phyloP scores from a whole-genome alignment of 2,329 filamentous ascomycete species.

The Trichoderma sp. region DNA sequence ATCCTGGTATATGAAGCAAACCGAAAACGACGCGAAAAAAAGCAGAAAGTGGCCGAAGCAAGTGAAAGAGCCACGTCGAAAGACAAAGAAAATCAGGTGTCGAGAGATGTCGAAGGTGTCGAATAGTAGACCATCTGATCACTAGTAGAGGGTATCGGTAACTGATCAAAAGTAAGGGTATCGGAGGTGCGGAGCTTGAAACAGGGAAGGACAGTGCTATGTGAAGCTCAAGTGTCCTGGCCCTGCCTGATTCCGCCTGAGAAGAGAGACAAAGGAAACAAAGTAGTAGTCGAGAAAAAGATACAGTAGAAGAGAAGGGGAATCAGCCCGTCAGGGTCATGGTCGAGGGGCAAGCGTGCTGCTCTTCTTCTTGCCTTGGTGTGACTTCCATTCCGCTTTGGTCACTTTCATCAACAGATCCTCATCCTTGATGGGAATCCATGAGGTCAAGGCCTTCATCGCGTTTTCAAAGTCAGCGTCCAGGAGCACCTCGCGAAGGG shows the following conservation, averaged over 20 bases:
- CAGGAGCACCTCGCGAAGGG: constrained; percentile 81
- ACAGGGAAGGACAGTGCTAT: neutral
- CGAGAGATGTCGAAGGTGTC: neutral
- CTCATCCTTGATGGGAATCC: constrained; percentile 91
- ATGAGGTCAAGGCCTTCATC: constrained; percentile 95
- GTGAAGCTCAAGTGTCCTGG: neutral
- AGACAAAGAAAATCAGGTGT: constrained; percentile 24
- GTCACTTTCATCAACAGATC: constrained; percentile 90
- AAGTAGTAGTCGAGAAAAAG: constrained; percentile 9
- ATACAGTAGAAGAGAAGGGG: constrained; percentile 1
- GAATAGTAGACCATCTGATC: constrained; percentile 12
- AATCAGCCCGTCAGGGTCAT: constrained; percentile 31
- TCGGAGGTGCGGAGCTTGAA: constrained; percentile 10
- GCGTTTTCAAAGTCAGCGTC: constrained; percentile 96
- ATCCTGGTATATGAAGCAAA: constrained; percentile 29
- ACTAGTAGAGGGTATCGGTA: constrained; percentile 25
- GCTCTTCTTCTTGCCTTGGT: constrained; percentile 52
- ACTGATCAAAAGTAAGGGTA: constrained; percentile 12
- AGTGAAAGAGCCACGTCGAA: neutral
- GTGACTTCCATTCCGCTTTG: constrained; percentile 79
- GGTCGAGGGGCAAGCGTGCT: constrained; percentile 38
- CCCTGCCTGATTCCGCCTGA: neutral
- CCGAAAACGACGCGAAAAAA: constrained; percentile 16
- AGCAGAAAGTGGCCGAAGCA: neutral
- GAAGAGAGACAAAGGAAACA: constrained; percentile 17